Evolutionary conservation across 1,284 basidiomycete genomes (phyloP).

Genomic region (Ustilago trichophora): DNA sequence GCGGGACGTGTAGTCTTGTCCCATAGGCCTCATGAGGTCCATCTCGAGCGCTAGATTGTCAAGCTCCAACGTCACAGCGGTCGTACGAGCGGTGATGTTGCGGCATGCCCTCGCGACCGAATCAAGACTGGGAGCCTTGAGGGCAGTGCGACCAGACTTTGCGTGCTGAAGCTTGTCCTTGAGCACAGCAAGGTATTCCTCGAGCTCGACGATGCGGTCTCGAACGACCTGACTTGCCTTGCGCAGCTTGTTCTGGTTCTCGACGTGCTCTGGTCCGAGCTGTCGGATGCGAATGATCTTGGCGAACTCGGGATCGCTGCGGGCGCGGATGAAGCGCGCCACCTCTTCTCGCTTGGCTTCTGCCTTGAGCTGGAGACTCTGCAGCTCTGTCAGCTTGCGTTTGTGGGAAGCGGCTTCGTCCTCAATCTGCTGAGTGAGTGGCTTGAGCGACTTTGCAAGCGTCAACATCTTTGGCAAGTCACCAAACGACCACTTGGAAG

Average conservation of each 20-base stretch:
- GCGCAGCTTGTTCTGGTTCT: slow-evolving; percentile 79
- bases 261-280: slow-evolving; percentile 87
- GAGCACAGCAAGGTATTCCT: slow-evolving; percentile 75
- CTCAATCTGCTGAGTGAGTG: slow-evolving; percentile 32
- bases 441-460: slow-evolving; percentile 49
- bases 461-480: slow-evolving; percentile 60
- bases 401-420: slow-evolving; percentile 52
- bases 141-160: slow-evolving; percentile 73
- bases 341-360: slow-evolving; percentile 63
- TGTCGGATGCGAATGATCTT: slow-evolving; percentile 80
- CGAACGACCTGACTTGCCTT: slow-evolving; percentile 76
- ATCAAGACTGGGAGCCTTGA: slow-evolving; percentile 81
- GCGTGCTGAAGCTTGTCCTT: slow-evolving; percentile 77
- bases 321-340: slow-evolving; percentile 76
- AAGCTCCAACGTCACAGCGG: slow-evolving; percentile 74
- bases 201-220: slow-evolving; percentile 79
- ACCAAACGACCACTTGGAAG: slow-evolving; percentile 66
- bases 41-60: slow-evolving; percentile 72
- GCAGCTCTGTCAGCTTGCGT: slow-evolving; percentile 67
- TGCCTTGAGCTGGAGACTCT: slow-evolving; percentile 69
- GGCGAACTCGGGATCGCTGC: slow-evolving; percentile 79
- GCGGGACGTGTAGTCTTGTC: slow-evolving; percentile 5
- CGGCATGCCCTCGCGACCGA: slow-evolving; percentile 82
- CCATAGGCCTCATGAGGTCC: slow-evolving; percentile 55
- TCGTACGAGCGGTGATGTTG: slow-evolving; percentile 75